These are phyloP conservation scores for Colletotrichum orbiculare DNA, from an alignment of 2,329 filamentous ascomycete species.

Conservation along the genomic window DNA sequence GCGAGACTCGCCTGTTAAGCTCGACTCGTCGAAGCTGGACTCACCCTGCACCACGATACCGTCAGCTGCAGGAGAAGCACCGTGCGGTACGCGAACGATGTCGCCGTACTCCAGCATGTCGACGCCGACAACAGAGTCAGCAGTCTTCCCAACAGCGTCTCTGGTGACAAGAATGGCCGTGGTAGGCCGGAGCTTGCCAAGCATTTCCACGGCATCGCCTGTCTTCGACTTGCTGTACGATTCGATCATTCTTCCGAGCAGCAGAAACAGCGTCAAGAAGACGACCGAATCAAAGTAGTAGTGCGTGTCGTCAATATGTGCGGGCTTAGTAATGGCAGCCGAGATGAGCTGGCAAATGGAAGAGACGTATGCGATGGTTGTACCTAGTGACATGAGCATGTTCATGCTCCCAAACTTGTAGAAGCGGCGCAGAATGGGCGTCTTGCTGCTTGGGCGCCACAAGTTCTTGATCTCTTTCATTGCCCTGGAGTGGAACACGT, in stretches of 20 bases:
- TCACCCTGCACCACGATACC: constrained; percentile 73
- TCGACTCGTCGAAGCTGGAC: constrained; percentile 87
- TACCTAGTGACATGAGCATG: constrained; percentile 89
- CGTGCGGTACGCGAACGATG: constrained; percentile 78
- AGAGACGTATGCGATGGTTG: constrained; percentile 86
- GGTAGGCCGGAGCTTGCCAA: constrained; percentile 81
- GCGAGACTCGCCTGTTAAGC: constrained; percentile 83
- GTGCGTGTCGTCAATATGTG: constrained; percentile 58
- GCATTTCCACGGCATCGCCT: constrained; percentile 83
- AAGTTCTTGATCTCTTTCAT: constrained; percentile 81
- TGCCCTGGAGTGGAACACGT: constrained; percentile 84
- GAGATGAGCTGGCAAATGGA: constrained; percentile 83
- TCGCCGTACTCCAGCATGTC: constrained; percentile 83
- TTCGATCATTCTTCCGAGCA: constrained; percentile 80
- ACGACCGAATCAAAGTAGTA: constrained; percentile 95
- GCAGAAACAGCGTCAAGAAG: constrained; percentile 88
- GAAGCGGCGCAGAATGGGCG: constrained; percentile 79
- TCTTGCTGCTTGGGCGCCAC: constrained; percentile 81
- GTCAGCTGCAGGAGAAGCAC: constrained; percentile 86
- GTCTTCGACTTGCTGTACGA: constrained; percentile 92
- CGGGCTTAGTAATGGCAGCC: constrained; percentile 53
- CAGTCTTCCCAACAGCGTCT: constrained; percentile 48
- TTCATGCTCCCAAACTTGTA: constrained; percentile 98
- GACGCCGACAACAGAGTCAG: constrained; percentile 59
- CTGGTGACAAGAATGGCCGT: constrained; percentile 77